Conservation (phyloP, 108 stramenopile genomes). For the Licmophora abbreviata region DNA sequence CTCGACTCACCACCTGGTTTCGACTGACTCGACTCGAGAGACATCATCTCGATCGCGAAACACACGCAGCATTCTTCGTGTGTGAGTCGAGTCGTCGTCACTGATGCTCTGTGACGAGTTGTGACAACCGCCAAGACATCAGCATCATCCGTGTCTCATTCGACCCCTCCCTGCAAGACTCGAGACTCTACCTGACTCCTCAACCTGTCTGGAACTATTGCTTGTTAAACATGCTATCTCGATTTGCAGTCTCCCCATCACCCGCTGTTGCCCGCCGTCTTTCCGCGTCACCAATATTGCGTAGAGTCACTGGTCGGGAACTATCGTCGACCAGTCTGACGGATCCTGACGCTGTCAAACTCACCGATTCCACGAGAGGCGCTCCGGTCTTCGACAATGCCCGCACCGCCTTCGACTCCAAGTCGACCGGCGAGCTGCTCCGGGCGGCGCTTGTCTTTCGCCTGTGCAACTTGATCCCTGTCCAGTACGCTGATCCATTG, state of each 20-base stretch:
- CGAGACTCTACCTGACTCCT: too few relatives aligned
- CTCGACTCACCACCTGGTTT: too few relatives aligned
- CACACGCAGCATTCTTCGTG: too few relatives aligned
- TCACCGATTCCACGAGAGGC: conserved; percentile 2
- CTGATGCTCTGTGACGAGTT: too few relatives aligned
- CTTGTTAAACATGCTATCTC: background rate
- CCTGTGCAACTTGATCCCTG: conserved; percentile 51
- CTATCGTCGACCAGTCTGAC: conserved; percentile 2
- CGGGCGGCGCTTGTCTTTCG: conserved; percentile 51
- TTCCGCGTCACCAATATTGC: background rate
- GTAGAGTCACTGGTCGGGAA: background rate
- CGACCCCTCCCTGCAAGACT: too few relatives aligned
- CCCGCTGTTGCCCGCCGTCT: background rate
- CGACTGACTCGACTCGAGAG: too few relatives aligned
- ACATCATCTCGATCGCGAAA: too few relatives aligned
- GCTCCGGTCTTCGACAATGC: conserved; percentile 30
- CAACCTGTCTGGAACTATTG: background rate
- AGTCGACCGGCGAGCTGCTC: conserved; percentile 53
- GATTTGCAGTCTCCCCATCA: background rate
- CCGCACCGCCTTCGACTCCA: conserved; percentile 26
- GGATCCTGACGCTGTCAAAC: background rate
- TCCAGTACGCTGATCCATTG: conserved; percentile 50
- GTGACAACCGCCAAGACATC: too few relatives aligned
- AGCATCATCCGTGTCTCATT: too few relatives aligned
- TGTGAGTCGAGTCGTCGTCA: too few relatives aligned